Base-by-base conservation (phyloP, 768 basidiomycete genomes). In the Tulasnella sp. region DNA sequence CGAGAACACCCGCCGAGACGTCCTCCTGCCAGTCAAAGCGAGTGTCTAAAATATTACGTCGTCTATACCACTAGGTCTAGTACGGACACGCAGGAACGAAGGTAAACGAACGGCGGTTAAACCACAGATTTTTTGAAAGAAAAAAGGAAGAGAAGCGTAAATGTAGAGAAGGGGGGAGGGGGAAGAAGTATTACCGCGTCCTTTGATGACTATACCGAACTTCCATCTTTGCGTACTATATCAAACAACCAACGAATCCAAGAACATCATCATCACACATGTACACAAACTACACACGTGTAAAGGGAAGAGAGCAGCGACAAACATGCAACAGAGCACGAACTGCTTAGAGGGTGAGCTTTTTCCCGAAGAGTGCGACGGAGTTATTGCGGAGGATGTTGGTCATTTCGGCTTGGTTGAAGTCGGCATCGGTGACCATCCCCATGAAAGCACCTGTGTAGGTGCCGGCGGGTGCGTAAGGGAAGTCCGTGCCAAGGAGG, bases 401-500 rank as follows among this genome's bases (percentile, higher is more conserved):
- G 37, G 14, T 36, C 29, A 69, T 75, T 1, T 75, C 25, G 8
- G 49, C 37, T 22, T 45, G 37, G 45, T 15, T 76, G 64, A 76
- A 39, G 67, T 68, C 34, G 37, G 75, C 5, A 49, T 68, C 75
- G 39, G 25, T 69, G 31, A 71, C 40, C 25, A 76, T 37, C 14
- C 67, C 75, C 4, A 38, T 34, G 34, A 76, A 4, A 22, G 75
- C 38, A n/a, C 37, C 37, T 7, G 40, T 12, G 37, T 76, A 76
- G n/a, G 45, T 39, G 25, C 38, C 25, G 31, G 69, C 34, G 14
- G 75, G 75, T 12, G 75, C 75, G 31, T 69, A 76, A 9, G 75
- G 75, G 69, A 37, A 76, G 69, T 76, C 75, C 38, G 75, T 69
- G 34, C 75, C 75, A n/a, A 69, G 40, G 15, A 76, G 12, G 42